Conservation (phyloP, 1,139 yeast genomes). For the Sugiyamaella pinicola region DNA sequence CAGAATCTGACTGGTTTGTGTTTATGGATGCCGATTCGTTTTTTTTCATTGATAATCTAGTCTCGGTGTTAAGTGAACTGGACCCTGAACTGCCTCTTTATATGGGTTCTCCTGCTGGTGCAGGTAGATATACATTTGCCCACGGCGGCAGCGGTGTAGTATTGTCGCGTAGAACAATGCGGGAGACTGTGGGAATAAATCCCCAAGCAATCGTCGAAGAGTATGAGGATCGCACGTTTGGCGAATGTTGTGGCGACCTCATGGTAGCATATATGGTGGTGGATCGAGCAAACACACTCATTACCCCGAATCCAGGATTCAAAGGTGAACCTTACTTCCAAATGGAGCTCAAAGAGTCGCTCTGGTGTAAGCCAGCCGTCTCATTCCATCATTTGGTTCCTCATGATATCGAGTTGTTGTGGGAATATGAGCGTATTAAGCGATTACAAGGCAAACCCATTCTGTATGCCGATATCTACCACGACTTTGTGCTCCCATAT, state of each 20-base stretch:
- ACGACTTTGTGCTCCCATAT: constrained; percentile 39
- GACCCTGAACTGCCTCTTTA: constrained; percentile 35
- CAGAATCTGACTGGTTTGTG: constrained; percentile 40
- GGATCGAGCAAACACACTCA: constrained; percentile 21
- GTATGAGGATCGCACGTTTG: constrained; percentile 35
- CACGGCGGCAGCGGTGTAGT: constrained; percentile 46
- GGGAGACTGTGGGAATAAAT: constrained; percentile 24
- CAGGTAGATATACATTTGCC: constrained; percentile 34
- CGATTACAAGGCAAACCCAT: constrained; percentile 31
- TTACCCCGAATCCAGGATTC: constrained; percentile 10
- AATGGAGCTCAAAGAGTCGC: constrained; percentile 29
- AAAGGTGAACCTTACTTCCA: constrained; percentile 26
- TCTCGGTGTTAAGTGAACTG: constrained; percentile 30
- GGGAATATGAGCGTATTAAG: constrained; percentile 39
- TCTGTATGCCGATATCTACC: constrained; percentile 37
- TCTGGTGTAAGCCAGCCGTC: constrained; percentile 40
- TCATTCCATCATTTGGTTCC: constrained; percentile 39
- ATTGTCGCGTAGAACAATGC: constrained; percentile 39
- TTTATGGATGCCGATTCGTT: constrained; percentile 44
- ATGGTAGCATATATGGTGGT: constrained; percentile 39
- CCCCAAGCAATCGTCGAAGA: constrained; percentile 27
- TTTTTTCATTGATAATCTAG: constrained; percentile 35
- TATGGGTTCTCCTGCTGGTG: constrained; percentile 35
- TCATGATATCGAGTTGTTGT: constrained; percentile 38
- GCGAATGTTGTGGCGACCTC: constrained; percentile 44